Conservation (phyloP, 2,329 filamentous ascomycete species). For the Colletotrichum sansevieriae region DNA sequence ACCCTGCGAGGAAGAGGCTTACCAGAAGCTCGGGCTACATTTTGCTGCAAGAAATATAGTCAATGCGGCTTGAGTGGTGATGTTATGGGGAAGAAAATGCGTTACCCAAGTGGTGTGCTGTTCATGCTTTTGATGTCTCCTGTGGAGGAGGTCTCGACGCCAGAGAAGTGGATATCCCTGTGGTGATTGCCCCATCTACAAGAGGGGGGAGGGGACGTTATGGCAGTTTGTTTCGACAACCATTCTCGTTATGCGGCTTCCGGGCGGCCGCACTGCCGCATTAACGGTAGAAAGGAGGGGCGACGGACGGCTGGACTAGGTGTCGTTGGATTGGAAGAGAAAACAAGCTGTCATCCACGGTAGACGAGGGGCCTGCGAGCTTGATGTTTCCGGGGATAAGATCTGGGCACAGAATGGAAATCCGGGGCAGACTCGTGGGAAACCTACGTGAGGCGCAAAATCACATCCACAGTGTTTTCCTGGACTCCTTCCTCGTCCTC, state of each 20-base stretch:
- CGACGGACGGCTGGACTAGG: not conserved
- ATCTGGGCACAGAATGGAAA: not conserved
- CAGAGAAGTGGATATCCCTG: conserved; percentile 22
- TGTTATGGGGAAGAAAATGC: not conserved
- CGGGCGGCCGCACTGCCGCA: conserved; percentile 12
- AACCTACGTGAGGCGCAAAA: not conserved
- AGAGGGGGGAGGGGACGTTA: conserved; percentile 20
- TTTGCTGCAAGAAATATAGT: not conserved
- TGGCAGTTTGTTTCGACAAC: conserved; percentile 38
- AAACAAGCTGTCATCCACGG: conserved; percentile 23
- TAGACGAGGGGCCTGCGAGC: not conserved
- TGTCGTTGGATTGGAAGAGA: conserved; percentile 2
- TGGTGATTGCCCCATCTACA: not conserved
- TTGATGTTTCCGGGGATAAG: not conserved
- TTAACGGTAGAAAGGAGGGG: not conserved
- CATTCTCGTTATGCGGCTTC: conserved; percentile 31
- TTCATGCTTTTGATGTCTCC: conserved; percentile 3
- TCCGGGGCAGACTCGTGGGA: conserved; percentile 7
- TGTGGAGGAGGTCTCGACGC: not conserved
- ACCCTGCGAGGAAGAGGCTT: conserved; percentile 30
- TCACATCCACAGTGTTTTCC: not conserved
- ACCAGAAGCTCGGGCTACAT: conserved; percentile 22
- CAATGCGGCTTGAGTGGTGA: not conserved
- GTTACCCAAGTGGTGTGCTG: conserved; percentile 17
- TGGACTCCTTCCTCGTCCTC: too few species aligned